Conservation (phyloP, 2,329 filamentous ascomycete genomes). For the Aspergillus sergii region DNA sequence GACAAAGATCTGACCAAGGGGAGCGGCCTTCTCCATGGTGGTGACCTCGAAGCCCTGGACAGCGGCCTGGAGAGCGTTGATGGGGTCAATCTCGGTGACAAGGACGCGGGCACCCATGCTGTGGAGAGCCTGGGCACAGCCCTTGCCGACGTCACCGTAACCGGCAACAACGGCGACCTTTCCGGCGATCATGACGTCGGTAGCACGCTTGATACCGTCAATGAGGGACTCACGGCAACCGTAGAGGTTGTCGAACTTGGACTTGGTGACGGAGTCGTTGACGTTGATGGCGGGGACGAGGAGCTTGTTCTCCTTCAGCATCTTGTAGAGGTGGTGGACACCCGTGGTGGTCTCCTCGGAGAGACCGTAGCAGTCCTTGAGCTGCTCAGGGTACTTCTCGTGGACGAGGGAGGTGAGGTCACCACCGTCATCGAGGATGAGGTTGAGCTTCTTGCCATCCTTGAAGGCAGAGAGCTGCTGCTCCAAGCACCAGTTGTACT, state of each 20-base stretch:
- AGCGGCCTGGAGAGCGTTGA: constrained; percentile 98
- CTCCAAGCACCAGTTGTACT: constrained; percentile 99
- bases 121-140: constrained; percentile 92
- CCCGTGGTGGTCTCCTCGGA: constrained; percentile 99
- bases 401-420: constrained; percentile 95
- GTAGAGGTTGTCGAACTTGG: constrained; percentile 99
- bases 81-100: constrained; percentile 96
- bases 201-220: constrained; percentile 99
- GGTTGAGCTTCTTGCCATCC: constrained; percentile 92
- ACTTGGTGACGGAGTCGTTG: constrained; percentile 99
- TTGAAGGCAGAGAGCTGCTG: constrained; percentile 98
- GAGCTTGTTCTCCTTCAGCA: constrained; percentile 88
- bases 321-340: constrained; percentile 98
- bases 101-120: constrained; percentile 97
- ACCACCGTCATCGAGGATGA: constrained; percentile 98
- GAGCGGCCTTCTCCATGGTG: constrained; percentile 96
- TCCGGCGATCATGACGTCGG: constrained; percentile 99
- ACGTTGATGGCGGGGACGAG: constrained; percentile 97
- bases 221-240: constrained; percentile 98
- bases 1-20: constrained; percentile 93
- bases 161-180: constrained; percentile 98
- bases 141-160: constrained; percentile 99
- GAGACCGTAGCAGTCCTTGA: constrained; percentile 97
- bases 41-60: constrained; percentile 96
- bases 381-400: constrained; percentile 97